phyloP scores from a whole-genome alignment of 2,329 filamentous ascomycete species.

The Purpureocillium lavendulum region DNA sequence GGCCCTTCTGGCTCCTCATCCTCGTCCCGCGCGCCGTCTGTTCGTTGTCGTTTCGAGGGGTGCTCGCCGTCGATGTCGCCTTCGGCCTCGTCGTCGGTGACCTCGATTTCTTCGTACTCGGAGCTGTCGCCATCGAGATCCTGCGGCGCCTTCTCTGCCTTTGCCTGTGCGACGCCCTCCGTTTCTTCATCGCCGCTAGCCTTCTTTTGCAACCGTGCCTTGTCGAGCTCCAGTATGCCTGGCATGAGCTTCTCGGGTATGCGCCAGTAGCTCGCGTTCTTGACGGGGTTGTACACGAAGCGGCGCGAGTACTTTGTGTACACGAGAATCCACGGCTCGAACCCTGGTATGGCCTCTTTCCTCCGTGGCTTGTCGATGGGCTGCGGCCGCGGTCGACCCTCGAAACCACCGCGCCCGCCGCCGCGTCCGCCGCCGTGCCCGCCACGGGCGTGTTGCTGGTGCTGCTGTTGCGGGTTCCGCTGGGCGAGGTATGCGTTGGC shows the following conservation, averaged over 20 bases:
- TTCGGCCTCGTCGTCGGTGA: slow-evolving; percentile 43
- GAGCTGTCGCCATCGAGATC: slow-evolving; percentile 45
- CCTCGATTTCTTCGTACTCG: slow-evolving; percentile 66
- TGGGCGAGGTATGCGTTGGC: slow-evolving; percentile 55
- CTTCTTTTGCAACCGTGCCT: slow-evolving; percentile 58
- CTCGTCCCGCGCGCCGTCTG: slow-evolving; percentile 47
- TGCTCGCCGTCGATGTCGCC: slow-evolving; percentile 30
- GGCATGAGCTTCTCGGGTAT: slow-evolving; percentile 82
- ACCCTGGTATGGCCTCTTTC: slow-evolving; percentile 70
- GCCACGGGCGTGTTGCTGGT: slow-evolving; percentile 25
- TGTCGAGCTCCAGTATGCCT: slow-evolving; percentile 65
- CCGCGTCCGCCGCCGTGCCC: slow-evolving; percentile 17
- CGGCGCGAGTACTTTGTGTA: slow-evolving; percentile 82
- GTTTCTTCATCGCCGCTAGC: slow-evolving; percentile 19
- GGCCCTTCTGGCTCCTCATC: slow-evolving; percentile 37
- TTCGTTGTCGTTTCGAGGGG: slow-evolving; percentile 56
- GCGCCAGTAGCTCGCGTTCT: slow-evolving; percentile 89
- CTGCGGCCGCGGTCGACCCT: slow-evolving; percentile 55
- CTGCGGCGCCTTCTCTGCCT: slow-evolving; percentile 18
- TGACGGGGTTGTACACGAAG: slow-evolving; percentile 82
- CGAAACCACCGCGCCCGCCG: slow-evolving; percentile 39
- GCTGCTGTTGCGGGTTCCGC: slow-evolving; percentile 28
- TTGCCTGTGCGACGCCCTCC: slow-evolving; percentile 2
- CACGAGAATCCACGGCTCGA: slow-evolving; percentile 85
- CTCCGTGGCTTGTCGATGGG: slow-evolving; percentile 73